Conservation (phyloP, 1,284 basidiomycete species). For the Cryptococcus jaspeensis region DNA sequence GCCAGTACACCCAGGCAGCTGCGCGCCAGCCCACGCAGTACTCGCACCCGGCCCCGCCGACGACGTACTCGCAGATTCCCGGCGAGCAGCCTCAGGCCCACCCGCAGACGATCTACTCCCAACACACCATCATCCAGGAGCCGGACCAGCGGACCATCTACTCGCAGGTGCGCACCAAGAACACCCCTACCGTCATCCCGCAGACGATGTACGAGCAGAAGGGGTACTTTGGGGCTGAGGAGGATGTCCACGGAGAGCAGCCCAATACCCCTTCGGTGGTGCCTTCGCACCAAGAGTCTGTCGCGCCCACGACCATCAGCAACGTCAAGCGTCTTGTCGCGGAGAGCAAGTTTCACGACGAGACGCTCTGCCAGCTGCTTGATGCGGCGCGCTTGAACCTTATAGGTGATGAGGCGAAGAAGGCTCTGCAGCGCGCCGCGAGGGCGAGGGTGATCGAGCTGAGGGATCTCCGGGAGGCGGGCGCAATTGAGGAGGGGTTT, state of each 20-base stretch:
- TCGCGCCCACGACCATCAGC: slow-evolving; percentile 37
- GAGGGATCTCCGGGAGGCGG: slow-evolving; percentile 30
- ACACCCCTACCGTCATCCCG: slow-evolving; percentile 12
- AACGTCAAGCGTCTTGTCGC: slow-evolving; percentile 40
- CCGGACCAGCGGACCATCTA: slow-evolving; percentile 9
- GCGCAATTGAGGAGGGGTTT: slow-evolving; percentile 12
- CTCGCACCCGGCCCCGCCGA: neutral
- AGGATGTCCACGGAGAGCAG: neutral
- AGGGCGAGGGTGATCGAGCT: slow-evolving; percentile 47
- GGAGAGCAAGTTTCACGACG: slow-evolving; percentile 47
- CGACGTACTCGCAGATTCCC: neutral
- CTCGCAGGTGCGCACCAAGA: slow-evolving; percentile 16
- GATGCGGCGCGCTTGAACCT: slow-evolving; percentile 44
- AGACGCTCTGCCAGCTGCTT: slow-evolving; percentile 48
- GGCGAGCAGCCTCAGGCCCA: neutral
- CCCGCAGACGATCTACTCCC: neutral
- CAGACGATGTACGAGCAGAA: neutral
- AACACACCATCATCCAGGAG: slow-evolving; percentile 5
- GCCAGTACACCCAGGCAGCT: neutral
- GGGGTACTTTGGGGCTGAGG: neutral
- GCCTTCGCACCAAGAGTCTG: slow-evolving; percentile 11
- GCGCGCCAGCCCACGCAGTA: neutral
- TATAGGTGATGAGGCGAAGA: slow-evolving; percentile 48
- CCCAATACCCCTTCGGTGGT: neutral
- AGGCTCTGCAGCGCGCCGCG: slow-evolving; percentile 45